These are phyloP conservation scores for Epichloe coenophiala DNA, from an alignment of 2,329 filamentous ascomycete species.

Conservation along the genomic window DNA sequence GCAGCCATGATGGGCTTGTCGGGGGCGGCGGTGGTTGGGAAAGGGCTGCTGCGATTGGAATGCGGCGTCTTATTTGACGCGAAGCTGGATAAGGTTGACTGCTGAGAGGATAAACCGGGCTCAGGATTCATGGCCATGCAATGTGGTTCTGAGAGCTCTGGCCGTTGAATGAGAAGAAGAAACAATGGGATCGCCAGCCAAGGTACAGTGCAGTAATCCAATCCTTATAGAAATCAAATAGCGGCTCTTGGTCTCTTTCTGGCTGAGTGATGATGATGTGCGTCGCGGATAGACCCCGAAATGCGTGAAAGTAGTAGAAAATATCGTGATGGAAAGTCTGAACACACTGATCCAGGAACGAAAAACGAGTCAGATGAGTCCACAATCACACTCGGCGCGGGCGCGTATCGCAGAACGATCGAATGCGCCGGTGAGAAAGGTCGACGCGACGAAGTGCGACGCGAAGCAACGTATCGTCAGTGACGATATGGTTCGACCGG, in stretches of 20 bases:
- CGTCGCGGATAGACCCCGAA: not conserved
- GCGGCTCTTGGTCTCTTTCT: not conserved
- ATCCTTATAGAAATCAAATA: not conserved
- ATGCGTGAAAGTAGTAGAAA: not conserved
- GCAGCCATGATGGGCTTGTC: constrained; percentile 27
- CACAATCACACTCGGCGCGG: not conserved
- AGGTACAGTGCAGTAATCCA: too few species aligned
- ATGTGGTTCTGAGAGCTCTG: not conserved
- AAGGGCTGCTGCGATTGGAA: constrained; percentile 20
- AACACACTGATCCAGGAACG: not conserved
- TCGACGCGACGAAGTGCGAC: not conserved
- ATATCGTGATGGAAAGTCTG: too few species aligned
- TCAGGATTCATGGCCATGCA: constrained; percentile 18
- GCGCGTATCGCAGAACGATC: not conserved
- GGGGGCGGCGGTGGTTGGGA: constrained; percentile 17
- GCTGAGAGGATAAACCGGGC: constrained; percentile 9
- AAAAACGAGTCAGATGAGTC: not conserved
- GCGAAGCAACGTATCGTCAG: too few species aligned
- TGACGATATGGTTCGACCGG: too few species aligned
- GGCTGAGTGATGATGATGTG: not conserved
- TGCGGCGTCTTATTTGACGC: constrained; percentile 13
- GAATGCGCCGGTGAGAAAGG: constrained; percentile 2
- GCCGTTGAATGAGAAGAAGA: not conserved
- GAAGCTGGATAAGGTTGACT: constrained; percentile 12
- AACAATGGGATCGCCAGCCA: too few species aligned